Conservation (phyloP, 345 rosid genomes). For the Rhodomyrtus tomentosa region DNA sequence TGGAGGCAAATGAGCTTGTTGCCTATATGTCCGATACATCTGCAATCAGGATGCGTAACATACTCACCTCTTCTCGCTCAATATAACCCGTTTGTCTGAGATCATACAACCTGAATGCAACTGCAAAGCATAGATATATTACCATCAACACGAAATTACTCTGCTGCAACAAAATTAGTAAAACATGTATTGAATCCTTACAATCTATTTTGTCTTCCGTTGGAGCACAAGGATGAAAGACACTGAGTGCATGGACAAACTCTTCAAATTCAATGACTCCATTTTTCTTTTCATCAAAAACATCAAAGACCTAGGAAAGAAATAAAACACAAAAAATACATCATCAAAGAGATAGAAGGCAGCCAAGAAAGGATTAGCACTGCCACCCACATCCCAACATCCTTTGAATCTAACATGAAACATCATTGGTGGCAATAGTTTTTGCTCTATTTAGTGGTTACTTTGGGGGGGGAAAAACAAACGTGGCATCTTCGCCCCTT, state of each 20-base stretch:
- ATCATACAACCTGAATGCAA: slow-evolving; percentile 79
- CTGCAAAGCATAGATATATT: slow-evolving; percentile 24
- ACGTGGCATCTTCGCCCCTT: no score
- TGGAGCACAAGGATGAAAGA: slow-evolving; percentile 75
- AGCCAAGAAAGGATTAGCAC: neutral
- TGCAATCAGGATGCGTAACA: neutral
- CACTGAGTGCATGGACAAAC: slow-evolving; percentile 58
- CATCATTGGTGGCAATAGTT: no score
- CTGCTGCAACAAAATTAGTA: neutral
- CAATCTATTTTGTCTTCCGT: slow-evolving; percentile 72
- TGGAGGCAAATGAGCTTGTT: neutral
- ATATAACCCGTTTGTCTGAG: slow-evolving; percentile 77
- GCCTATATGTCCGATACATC: neutral
- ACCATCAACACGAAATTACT: neutral
- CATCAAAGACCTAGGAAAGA: slow-evolving; percentile 48
- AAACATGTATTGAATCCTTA: slow-evolving; percentile 18
- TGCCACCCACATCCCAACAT: no score
- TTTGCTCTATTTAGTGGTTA: no score
- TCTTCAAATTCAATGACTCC: slow-evolving; percentile 90
- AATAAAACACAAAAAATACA: neutral
- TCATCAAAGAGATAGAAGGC: neutral
- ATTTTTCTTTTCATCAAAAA: slow-evolving; percentile 78
- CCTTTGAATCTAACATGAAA: no score
- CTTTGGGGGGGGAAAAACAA: no score
- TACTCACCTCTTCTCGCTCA: slow-evolving; percentile 73